These are phyloP conservation scores for Sporormia fimetaria DNA, from an alignment of 495 filamentous ascomycete species.

Conservation along the genomic window DNA sequence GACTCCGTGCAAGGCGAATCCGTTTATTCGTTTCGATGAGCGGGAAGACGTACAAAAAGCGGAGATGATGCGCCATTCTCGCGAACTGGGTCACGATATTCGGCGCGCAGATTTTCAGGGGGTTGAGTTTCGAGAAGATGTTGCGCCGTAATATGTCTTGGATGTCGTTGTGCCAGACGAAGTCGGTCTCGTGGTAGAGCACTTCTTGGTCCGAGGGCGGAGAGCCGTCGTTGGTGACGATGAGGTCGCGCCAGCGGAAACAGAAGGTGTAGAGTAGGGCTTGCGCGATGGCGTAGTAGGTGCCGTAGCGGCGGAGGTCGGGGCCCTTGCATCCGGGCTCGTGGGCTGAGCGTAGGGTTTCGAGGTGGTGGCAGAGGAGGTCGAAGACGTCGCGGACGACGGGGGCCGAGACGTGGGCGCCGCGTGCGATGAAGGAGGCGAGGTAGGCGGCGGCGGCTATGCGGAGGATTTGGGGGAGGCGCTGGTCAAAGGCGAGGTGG, in stretches of 20 bases:
- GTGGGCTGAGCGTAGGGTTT: constrained; percentile 50
- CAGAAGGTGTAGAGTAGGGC: constrained; percentile 92
- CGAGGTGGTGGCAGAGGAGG: constrained; percentile 60
- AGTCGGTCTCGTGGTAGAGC: constrained; percentile 48
- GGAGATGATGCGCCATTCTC: constrained; percentile 66
- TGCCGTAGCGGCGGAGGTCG: constrained; percentile 66
- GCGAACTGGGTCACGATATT: constrained; percentile 86
- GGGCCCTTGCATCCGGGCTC: constrained; percentile 64
- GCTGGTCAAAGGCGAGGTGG: constrained; percentile 51
- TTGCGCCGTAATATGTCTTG: constrained; percentile 59
- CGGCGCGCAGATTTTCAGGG: constrained; percentile 91
- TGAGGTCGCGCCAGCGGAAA: constrained; percentile 90
- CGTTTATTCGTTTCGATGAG: constrained; percentile 89
- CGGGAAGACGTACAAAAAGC: constrained; percentile 76
- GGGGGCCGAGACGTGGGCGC: constrained; percentile 61
- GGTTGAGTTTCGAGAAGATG: constrained; percentile 81
- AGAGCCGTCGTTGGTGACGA: constrained; percentile 40
- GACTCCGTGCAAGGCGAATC: constrained; percentile 48
- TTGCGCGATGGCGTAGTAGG: constrained; percentile 84
- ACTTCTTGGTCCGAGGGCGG: constrained; percentile 42
- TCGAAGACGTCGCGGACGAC: constrained; percentile 68
- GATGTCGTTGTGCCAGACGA: constrained; percentile 61
- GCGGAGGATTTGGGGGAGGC: constrained; percentile 53
- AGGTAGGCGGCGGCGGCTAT: constrained; percentile 86
- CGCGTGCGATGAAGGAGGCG: constrained; percentile 83